Evolutionary conservation across 768 basidiomycete species (phyloP).

Genomic region (Kwoniella dendrophila): DNA sequence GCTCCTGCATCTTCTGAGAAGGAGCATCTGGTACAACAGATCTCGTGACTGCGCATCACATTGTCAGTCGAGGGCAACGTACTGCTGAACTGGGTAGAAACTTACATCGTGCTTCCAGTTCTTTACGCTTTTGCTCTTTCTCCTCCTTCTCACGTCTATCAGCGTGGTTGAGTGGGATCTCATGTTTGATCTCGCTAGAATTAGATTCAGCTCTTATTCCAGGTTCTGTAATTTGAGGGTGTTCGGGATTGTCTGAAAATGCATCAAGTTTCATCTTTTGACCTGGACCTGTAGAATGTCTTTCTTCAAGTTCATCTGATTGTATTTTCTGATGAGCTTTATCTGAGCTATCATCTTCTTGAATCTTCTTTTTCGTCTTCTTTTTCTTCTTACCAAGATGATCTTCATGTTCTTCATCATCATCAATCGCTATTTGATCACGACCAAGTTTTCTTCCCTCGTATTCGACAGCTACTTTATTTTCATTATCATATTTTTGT

Average conservation of each 20-base stretch:
- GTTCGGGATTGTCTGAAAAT: not conserved
- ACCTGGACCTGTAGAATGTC: not conserved
- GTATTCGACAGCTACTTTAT: not conserved
- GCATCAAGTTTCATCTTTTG: not conserved
- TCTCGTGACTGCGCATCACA: too few relatives aligned
- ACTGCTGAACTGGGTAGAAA: too few relatives aligned
- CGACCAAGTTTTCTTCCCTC: not conserved
- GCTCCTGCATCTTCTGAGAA: too few relatives aligned
- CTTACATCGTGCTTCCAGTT: too few relatives aligned
- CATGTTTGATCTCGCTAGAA: not conserved
- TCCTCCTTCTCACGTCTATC: too few relatives aligned
- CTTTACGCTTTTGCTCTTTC: too few relatives aligned
- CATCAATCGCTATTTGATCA: not conserved
- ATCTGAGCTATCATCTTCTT: not conserved
- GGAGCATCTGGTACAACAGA: too few relatives aligned
- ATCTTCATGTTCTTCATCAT: constrained; percentile 1
- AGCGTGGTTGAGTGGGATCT: too few relatives aligned
- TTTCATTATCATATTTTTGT: not conserved
- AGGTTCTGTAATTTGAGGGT: not conserved
- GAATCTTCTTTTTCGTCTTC: not conserved
- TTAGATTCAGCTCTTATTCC: not conserved
- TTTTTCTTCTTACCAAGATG: not conserved
- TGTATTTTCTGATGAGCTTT: not conserved
- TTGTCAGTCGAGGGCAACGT: too few relatives aligned
- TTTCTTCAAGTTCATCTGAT: not conserved